phyloP scores from a whole-genome alignment of 2,329 filamentous ascomycete genomes.

The Karstenula rhodostoma region DNA sequence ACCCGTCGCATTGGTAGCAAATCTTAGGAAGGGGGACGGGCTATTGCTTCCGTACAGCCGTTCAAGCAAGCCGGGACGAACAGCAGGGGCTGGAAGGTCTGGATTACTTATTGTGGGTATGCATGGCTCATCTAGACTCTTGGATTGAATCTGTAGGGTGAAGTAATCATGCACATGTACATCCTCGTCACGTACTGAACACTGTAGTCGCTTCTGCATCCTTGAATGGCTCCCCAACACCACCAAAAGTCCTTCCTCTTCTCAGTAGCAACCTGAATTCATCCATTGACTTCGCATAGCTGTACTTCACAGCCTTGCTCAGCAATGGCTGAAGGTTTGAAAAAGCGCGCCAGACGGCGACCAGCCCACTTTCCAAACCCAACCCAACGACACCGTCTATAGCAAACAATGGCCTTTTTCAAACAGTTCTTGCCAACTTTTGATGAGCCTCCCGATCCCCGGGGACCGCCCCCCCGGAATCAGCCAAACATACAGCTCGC shows the following conservation, averaged over 20 bases:
- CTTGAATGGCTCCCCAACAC: background rate
- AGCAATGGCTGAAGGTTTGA: background rate
- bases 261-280: background rate
- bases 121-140: background rate
- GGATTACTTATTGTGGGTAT: background rate
- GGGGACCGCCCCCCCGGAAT: background rate
- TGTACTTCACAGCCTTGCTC: background rate
- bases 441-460: background rate
- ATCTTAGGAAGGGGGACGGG: background rate
- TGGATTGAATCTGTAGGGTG: background rate
- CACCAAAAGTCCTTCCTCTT: background rate
- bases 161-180: background rate
- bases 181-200: background rate
- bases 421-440: background rate
- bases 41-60: slow-evolving; percentile 1
- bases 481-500: background rate
- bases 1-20: slow-evolving; percentile 7
- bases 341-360: background rate
- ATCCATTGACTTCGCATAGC: background rate
- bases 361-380: background rate
- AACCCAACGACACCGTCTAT: background rate
- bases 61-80: background rate
- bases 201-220: background rate
- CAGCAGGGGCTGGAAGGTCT: background rate
- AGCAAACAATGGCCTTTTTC: slow-evolving; percentile 5